Base-by-base conservation (phyloP, 345 rosid genomes). In the Eucalyptus dawsonii region DNA sequence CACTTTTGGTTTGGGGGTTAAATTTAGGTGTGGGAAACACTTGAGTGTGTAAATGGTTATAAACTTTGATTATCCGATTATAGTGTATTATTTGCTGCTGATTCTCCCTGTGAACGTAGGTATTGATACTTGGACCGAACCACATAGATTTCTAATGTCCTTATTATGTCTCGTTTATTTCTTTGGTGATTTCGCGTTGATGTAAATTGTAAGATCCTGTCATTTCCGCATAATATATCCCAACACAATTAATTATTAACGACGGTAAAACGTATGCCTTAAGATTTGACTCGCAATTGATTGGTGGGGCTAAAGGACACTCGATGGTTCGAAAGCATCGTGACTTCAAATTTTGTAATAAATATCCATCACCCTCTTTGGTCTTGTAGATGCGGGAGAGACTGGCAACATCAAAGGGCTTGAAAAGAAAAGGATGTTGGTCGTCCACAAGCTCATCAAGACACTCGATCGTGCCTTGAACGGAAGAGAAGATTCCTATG, bases 371-470 rank as follows among this genome's bases (percentile, higher is more conserved):
- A 29, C 60, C 62, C 49, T 76, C 58, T 60, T 60, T 34, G 24
- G 85, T 34, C 51, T 45, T 50, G 50, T 56, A 56, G 67, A 67
- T 56, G 10, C 44, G 51, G 25, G 87, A 86, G 62, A 93, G 80
- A 45, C 62, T 37, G 4, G 40, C 80, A n/a, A 87, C 54, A 89
- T 91, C 91, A 42, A 89, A 91, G 24, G 92, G 93, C 88, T 90
- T 93, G 65, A 89, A 93, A 14, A 60, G 89, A 87, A 93, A 60
- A 14, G 94, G 92, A 69, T 91, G 88, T 31, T 91, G 85, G 76
- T 93, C 90, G 50, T 92, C 92, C 14, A 92, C 87, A 13, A 92
- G 42, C 87, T 92, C 93, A 10, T 88, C 76, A 19, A 92, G 93
- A 9, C 90, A 89, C 21, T 91, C 14, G 10, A 92, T 29, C 10